Conservation (phyloP, 257 asterid genomes). For the Asclepias syriaca region DNA sequence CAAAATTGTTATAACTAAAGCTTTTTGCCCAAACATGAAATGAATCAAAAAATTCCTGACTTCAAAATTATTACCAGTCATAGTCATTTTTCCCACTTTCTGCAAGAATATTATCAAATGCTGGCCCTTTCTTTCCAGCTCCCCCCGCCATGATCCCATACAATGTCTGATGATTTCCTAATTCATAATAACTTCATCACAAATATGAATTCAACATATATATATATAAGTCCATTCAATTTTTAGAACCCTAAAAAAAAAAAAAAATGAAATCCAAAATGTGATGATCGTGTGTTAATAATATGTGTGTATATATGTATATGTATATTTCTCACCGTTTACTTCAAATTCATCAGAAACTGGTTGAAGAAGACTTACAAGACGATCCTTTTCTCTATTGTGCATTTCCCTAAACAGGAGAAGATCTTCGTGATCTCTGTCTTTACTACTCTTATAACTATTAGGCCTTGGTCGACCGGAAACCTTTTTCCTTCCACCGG, state of each 20-base stretch:
- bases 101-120: slow-evolving; percentile 25
- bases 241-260: too few species aligned
- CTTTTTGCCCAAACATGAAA: not conserved
- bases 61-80: slow-evolving; percentile 45
- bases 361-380: slow-evolving; percentile 61
- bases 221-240: too few species aligned
- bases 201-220: too few species aligned
- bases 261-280: too few species aligned
- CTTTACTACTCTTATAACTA: slow-evolving; percentile 18
- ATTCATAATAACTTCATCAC: too few species aligned
- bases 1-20: not conserved
- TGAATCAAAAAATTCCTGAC: too few species aligned
- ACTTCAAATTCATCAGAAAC: slow-evolving; percentile 58
- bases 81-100: slow-evolving; percentile 61
- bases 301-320: too few species aligned
- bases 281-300: too few species aligned
- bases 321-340: slow-evolving; percentile 29
- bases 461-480: slow-evolving; percentile 4
- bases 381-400: slow-evolving; percentile 42
- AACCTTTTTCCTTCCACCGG: slow-evolving; percentile 3
- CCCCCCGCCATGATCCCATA: slow-evolving; percentile 26
- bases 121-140: slow-evolving; percentile 41
- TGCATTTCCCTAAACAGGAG: slow-evolving; percentile 57
- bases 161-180: too few species aligned
- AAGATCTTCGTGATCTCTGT: slow-evolving; percentile 60